Conservation (phyloP, 1,284 basidiomycete genomes). For the Peniophora sp. region DNA sequence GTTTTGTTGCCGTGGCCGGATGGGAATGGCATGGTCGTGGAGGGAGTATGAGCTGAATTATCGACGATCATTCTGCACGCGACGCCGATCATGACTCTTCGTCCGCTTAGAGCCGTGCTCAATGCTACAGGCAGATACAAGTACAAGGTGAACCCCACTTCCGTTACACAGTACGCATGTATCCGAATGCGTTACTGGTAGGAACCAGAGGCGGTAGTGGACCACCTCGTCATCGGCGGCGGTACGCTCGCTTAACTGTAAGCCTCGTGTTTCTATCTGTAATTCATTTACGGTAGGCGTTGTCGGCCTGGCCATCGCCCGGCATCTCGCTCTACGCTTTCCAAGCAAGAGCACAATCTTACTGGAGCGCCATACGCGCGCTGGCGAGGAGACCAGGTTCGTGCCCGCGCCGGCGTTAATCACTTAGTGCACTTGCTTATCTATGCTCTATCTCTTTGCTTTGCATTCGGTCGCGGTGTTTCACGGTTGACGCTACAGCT, state of each 20-base stretch:
- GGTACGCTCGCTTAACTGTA: constrained; percentile 35
- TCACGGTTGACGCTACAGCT: constrained; percentile 35
- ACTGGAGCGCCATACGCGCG: constrained; percentile 70
- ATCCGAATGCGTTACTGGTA: constrained; percentile 17
- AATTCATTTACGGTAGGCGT: constrained; percentile 43
- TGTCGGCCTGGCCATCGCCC: constrained; percentile 84
- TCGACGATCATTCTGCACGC: no score
- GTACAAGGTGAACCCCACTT: constrained; percentile 41
- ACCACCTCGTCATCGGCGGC: constrained; percentile 90
- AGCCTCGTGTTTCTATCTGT: neutral
- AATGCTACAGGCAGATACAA: constrained; percentile 53
- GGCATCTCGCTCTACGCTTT: constrained; percentile 61
- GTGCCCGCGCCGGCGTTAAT: no score
- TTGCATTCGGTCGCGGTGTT: no score
- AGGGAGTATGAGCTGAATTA: no score
- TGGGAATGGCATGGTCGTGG: no score
- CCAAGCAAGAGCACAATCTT: constrained; percentile 75
- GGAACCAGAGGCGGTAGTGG: constrained; percentile 71
- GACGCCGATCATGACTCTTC: neutral
- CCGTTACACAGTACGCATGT: no score
- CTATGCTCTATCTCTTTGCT: no score
- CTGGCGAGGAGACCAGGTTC: constrained; percentile 82
- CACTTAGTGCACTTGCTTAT: no score
- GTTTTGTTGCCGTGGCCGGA: no score
- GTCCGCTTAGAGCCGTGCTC: constrained; percentile 46